phyloP scores from a whole-genome alignment of 1,139 yeast species.

The Candida sp. region DNA sequence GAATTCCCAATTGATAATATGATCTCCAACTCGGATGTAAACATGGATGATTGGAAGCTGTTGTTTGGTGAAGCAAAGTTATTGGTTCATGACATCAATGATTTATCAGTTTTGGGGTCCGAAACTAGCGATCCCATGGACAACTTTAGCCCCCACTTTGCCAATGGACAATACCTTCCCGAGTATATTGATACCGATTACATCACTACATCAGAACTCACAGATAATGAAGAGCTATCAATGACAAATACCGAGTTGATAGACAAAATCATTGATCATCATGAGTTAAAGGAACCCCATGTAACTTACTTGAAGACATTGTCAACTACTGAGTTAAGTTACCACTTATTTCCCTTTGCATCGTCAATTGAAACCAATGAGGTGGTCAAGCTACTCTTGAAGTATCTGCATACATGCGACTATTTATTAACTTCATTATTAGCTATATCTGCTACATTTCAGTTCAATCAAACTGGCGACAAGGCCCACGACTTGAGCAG shows the following conservation, averaged over 20 bases:
- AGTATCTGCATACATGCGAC: constrained; percentile 32
- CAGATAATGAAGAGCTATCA: constrained; percentile 3
- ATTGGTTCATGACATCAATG: constrained; percentile 49
- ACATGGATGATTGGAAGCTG: constrained; percentile 15
- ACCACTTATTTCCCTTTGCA: constrained; percentile 38
- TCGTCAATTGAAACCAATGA: constrained; percentile 32
- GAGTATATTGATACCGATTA: not conserved
- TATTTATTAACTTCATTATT: constrained; percentile 32
- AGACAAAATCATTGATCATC: constrained; percentile 19
- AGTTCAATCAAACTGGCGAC: constrained; percentile 30
- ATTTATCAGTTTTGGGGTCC: constrained; percentile 25
- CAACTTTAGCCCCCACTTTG: not conserved
- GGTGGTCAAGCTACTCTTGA: constrained; percentile 29
- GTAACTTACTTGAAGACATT: constrained; percentile 26
- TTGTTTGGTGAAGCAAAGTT: constrained; percentile 49
- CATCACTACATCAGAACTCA: not conserved
- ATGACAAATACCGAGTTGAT: constrained; percentile 18
- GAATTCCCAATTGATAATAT: not conserved
- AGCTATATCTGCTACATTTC: constrained; percentile 37
- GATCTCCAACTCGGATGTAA: constrained; percentile 1
- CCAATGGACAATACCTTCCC: not conserved
- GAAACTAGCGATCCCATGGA: not conserved
- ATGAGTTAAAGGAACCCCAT: constrained; percentile 27
- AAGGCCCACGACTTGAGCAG: constrained; percentile 26
- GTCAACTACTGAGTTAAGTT: constrained; percentile 25